A percentile compares a stretch with the other conserved stretches of the same genome.
These are phyloP conservation scores for Persicaria tinctoria DNA, from an alignment of 148 eudicot species.

Conservation along the genomic window DNA sequence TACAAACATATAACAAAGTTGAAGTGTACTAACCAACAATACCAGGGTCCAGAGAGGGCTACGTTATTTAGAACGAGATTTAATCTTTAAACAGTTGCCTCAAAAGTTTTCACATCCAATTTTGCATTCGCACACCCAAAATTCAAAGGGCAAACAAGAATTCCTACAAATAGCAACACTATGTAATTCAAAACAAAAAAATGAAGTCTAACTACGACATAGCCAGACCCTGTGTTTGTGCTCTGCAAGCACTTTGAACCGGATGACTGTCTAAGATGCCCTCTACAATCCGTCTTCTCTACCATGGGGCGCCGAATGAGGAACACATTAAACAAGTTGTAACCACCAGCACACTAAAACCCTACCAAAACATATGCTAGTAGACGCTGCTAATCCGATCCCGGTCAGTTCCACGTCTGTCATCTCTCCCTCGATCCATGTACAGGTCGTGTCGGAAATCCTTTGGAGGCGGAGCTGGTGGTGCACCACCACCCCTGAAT, in stretches of 20 bases:
- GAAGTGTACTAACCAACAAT: too few relatives aligned
- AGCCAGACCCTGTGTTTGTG: constrained; percentile 1
- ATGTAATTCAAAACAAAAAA: constrained; percentile 1
- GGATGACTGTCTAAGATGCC: neutral
- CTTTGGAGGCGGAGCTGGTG: constrained; percentile 41
- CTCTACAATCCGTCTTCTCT: neutral
- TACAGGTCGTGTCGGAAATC: constrained; percentile 53
- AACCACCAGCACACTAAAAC: too few relatives aligned
- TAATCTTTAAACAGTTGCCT: neutral
- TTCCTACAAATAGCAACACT: constrained; percentile 4
- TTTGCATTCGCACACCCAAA: neutral
- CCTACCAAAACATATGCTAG: constrained; percentile 18
- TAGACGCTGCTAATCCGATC: constrained; percentile 39
- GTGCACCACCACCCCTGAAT: constrained; percentile 34
- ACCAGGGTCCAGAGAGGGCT: too few relatives aligned
- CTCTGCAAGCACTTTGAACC: neutral
- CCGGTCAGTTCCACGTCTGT: constrained; percentile 52
- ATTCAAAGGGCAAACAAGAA: neutral
- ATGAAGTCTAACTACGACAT: neutral
- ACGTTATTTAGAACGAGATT: too few relatives aligned
- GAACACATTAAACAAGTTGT: neutral
- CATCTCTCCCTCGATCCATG: constrained; percentile 64
- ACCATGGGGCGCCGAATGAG: constrained; percentile 5
- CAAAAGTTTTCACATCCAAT: neutral
- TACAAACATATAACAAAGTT: too few relatives aligned